Conservation (phyloP, 768 basidiomycete genomes). For the Tulasnella calospora region DNA sequence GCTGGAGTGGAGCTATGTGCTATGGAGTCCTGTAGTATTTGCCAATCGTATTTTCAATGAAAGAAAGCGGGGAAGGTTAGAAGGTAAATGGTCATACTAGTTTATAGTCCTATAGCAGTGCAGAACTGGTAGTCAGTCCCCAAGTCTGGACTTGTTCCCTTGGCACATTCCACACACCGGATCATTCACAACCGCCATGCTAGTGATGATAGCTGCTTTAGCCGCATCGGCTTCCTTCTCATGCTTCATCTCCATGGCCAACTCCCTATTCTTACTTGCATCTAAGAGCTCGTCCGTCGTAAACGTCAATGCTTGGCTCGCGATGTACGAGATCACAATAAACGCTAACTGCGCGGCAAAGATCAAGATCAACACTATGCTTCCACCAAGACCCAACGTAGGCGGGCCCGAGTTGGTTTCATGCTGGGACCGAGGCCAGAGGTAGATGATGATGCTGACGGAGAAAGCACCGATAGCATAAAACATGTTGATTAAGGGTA, state of each 20-base stretch:
- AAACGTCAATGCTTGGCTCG: constrained; percentile 14
- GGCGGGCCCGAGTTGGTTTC: not conserved
- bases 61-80: not conserved
- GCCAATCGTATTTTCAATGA: not conserved
- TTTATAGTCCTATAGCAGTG: not conserved
- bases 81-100: not conserved
- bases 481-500: constrained; percentile 16
- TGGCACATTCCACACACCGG: not conserved
- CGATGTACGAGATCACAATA: constrained; percentile 16
- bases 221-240: constrained; percentile 9
- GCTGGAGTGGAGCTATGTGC: constrained; percentile 9
- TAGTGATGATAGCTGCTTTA: not conserved
- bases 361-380: not conserved
- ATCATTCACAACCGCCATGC: not conserved
- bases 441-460: constrained; percentile 20
- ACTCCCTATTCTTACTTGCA: not conserved
- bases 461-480: constrained; percentile 22
- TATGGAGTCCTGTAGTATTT: not conserved
- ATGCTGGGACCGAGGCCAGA: not conserved
- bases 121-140: not conserved
- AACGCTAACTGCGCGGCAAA: constrained; percentile 18
- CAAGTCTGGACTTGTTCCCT: not conserved
- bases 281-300: constrained; percentile 23
- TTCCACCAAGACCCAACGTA: not conserved
- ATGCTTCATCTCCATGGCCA: constrained; percentile 13